Base-by-base conservation (phyloP, 2,329 filamentous ascomycete species). In the Fusarium virguliforme region DNA sequence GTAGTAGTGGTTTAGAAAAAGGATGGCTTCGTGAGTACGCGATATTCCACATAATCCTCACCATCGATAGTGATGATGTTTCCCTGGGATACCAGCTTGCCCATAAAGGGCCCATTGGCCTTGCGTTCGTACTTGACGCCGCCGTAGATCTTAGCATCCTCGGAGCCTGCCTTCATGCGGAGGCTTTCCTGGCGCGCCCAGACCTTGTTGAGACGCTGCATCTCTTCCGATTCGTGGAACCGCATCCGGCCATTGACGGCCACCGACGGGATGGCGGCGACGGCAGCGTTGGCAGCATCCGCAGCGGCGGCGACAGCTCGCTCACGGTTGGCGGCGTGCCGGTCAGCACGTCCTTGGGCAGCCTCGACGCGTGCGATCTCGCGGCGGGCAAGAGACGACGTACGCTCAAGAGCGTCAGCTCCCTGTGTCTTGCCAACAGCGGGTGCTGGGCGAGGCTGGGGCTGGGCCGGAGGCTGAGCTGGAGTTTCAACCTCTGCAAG, bases 21-120 rank as follows among this genome's bases (percentile, higher is more conserved):
- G 0, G 84, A 86, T 0, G 88, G 88, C 79, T 90, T 91, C 1
- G 87, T 90, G 28, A 91, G 83, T 2, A 91, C 88, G 2, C 89
- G 85, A 70, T 91, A 91, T 76, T 91, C 89, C 35, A 91, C 88
- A 66, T 89, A 91, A 68, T 91, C 89, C 75, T 91, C 89, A 24
- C 89, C 89, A 65, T 91, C 88, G 65, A 91, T 91, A 53, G 82
- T 90, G 73, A 91, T 85, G 24, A 91, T 88, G 9, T 85, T 86
- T 6, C 89, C 87, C 65, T 88, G 85, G 51, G 87, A 89, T 32
- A 90, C 88, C n/a, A 91, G 84, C 76, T 90, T 90, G 26, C 89
- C 89, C 67, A 85, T 82, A 65, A 91, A 90, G 0, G 88, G 88
- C 0, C 89, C 89, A 4, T 80, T 89, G 34, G 84, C 78, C 79